Conservation (phyloP, 768 basidiomycete species). For the Naganishia friedmannii region DNA sequence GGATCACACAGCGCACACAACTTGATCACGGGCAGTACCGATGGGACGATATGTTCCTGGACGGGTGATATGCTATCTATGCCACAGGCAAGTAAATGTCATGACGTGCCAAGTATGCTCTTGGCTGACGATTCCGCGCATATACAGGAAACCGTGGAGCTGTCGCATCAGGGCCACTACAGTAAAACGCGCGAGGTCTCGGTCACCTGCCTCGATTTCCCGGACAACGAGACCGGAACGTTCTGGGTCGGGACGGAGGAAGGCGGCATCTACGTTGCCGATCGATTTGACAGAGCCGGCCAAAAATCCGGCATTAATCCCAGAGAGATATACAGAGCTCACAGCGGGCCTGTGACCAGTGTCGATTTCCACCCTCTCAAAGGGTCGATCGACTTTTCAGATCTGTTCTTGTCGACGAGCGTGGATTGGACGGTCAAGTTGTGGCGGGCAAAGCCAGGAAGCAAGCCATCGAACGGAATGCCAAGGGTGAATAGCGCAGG, state of each 20-base stretch:
- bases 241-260: slow-evolving; percentile 99
- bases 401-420: slow-evolving; percentile 85
- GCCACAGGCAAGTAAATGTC: slow-evolving; percentile 66
- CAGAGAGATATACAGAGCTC: slow-evolving; percentile 86
- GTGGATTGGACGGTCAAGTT: slow-evolving; percentile 99
- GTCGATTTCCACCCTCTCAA: slow-evolving; percentile 88
- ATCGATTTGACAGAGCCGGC: slow-evolving; percentile 93
- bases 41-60: slow-evolving; percentile 97
- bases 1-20: slow-evolving; percentile 99
- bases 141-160: slow-evolving; percentile 82
- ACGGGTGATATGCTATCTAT: slow-evolving; percentile 97
- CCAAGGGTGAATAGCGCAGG: not conserved
- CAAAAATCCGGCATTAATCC: slow-evolving; percentile 93
- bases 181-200: slow-evolving; percentile 90
- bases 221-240: slow-evolving; percentile 90
- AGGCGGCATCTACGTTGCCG: slow-evolving; percentile 92
- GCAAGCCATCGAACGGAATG: slow-evolving; percentile 28
- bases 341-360: slow-evolving; percentile 89
- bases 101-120: not conserved
- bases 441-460: slow-evolving; percentile 69
- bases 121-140: not conserved
- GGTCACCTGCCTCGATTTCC: slow-evolving; percentile 89
- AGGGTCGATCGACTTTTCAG: slow-evolving; percentile 90
- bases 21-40: slow-evolving; percentile 91
- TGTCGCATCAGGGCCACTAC: slow-evolving; percentile 83